Conservation (phyloP, 106 monocot genomes). For the Posidonia australis region DNA sequence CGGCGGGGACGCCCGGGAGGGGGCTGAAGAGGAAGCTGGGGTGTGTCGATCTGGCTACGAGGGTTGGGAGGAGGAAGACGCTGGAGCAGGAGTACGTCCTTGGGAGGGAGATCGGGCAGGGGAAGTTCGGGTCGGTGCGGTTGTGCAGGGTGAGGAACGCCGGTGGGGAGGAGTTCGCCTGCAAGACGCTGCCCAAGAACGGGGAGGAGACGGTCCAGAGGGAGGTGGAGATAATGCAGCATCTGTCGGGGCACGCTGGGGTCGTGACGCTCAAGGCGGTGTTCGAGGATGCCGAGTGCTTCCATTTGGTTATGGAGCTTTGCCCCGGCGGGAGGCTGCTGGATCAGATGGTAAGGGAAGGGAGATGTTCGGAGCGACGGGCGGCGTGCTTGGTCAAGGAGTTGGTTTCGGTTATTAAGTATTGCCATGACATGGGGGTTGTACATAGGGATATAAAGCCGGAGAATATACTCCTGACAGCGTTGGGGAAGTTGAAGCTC, state of each 20-base stretch:
- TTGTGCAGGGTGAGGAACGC: slow-evolving; percentile 36
- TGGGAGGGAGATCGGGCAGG: slow-evolving; percentile 58
- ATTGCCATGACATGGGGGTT: slow-evolving; percentile 98
- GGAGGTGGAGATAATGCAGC: slow-evolving; percentile 99
- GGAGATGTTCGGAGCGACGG: slow-evolving; percentile 48
- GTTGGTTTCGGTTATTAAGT: slow-evolving; percentile 61
- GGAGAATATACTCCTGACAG: slow-evolving; percentile 74
- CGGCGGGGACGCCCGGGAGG: slow-evolving; percentile 34
- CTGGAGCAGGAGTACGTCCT: slow-evolving; percentile 57
- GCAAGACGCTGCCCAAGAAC: slow-evolving; percentile 69
- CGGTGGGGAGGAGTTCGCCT: slow-evolving; percentile 56
- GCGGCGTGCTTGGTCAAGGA: slow-evolving; percentile 64
- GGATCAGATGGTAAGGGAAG: slow-evolving; percentile 57
- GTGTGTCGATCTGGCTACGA: slow-evolving; percentile 50
- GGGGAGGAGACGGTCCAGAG: slow-evolving; percentile 78
- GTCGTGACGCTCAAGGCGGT: slow-evolving; percentile 66
- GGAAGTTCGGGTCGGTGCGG: slow-evolving; percentile 79
- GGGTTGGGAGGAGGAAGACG: slow-evolving; percentile 56
- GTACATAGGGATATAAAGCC: slow-evolving; percentile 93
- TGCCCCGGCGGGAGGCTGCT: slow-evolving; percentile 70
- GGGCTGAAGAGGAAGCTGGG: slow-evolving; percentile 85
- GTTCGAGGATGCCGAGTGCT: slow-evolving; percentile 67
- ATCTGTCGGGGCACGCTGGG: slow-evolving; percentile 83
- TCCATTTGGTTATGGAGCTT: slow-evolving; percentile 88
- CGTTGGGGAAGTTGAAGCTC: slow-evolving; percentile 61